phyloP scores from a whole-genome alignment of 106 monocot genomes.

The Acanthochlamys bracteata region DNA sequence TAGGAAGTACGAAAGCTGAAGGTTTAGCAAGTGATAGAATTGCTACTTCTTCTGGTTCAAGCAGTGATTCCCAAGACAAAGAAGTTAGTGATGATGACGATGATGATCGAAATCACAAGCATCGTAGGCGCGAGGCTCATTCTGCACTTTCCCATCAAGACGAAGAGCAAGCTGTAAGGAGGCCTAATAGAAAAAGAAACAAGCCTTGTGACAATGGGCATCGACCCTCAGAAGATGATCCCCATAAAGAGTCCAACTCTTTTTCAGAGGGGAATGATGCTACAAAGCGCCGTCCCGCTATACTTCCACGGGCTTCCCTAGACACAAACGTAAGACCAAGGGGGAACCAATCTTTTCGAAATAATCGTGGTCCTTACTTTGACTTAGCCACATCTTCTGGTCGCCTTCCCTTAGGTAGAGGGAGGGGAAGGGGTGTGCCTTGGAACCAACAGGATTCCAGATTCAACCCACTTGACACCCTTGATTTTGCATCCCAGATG shows the following conservation, averaged over 20 bases:
- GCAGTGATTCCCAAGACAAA: slow-evolving; percentile 62
- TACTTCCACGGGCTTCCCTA: slow-evolving; percentile 17
- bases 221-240: slow-evolving; percentile 15
- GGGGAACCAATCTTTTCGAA: slow-evolving; percentile 21
- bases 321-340: slow-evolving; percentile 36
- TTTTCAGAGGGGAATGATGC: too few species aligned
- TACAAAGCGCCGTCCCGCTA: slow-evolving; percentile 27
- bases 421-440: slow-evolving; percentile 59
- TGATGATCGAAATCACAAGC: slow-evolving; percentile 96
- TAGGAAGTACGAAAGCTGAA: slow-evolving; percentile 15
- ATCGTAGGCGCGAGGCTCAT: slow-evolving; percentile 66
- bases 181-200: slow-evolving; percentile 29
- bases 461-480: slow-evolving; percentile 46
- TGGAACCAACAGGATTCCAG: slow-evolving; percentile 65
- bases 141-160: slow-evolving; percentile 27
- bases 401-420: slow-evolving; percentile 47
- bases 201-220: slow-evolving; percentile 47
- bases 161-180: slow-evolving; percentile 31
- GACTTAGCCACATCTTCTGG: slow-evolving; percentile 35
- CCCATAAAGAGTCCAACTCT: slow-evolving; percentile 25
- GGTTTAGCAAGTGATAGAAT: slow-evolving; percentile 27
- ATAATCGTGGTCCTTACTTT: slow-evolving; percentile 27
- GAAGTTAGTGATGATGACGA: slow-evolving; percentile 81
- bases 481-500: slow-evolving; percentile 66
- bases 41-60: slow-evolving; percentile 42